A percentile compares a stretch with the other conserved stretches of the same genome.
Conservation (phyloP, 2,329 filamentous ascomycete genomes). For the Fusarium sp. region DNA sequence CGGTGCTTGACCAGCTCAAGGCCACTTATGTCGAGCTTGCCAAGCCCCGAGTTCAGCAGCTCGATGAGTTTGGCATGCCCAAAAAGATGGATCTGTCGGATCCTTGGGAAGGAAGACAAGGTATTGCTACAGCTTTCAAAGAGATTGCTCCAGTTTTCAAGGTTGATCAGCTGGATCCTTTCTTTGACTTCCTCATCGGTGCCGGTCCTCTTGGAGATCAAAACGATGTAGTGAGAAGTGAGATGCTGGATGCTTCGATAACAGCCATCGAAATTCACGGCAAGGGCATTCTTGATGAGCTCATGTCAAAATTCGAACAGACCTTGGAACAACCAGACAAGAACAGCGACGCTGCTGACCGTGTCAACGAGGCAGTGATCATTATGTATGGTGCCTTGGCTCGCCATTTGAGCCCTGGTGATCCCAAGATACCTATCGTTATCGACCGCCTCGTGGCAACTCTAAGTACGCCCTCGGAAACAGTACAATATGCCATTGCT, state of each 20-base stretch:
- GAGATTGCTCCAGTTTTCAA: slow-evolving; percentile 78
- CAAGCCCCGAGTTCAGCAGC: slow-evolving; percentile 81
- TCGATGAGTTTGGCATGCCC: slow-evolving; percentile 94
- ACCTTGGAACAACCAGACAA: slow-evolving; percentile 87
- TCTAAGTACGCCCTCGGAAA: slow-evolving; percentile 92
- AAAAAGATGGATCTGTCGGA: slow-evolving; percentile 87
- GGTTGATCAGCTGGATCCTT: slow-evolving; percentile 73
- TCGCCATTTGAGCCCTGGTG: slow-evolving; percentile 84
- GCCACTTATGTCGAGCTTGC: slow-evolving; percentile 78
- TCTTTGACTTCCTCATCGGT: slow-evolving; percentile 86
- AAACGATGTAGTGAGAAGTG: slow-evolving; percentile 77
- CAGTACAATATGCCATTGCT: slow-evolving; percentile 94
- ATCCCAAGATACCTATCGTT: slow-evolving; percentile 86
- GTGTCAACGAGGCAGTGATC: slow-evolving; percentile 95
- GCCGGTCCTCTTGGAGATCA: slow-evolving; percentile 87
- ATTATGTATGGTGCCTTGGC: slow-evolving; percentile 96
- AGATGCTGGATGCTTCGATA: slow-evolving; percentile 92
- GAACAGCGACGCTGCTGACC: slow-evolving; percentile 81
- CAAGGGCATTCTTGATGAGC: slow-evolving; percentile 79
- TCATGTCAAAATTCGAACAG: slow-evolving; percentile 92
- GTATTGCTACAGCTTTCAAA: slow-evolving; percentile 86
- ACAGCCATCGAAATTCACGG: slow-evolving; percentile 83
- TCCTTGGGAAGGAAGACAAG: slow-evolving; percentile 90
- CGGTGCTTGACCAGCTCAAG: slow-evolving; percentile 71
- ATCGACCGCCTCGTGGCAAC: slow-evolving; percentile 86